These are phyloP conservation scores for Phytophthora constricta DNA, from an alignment of 352 stramenopile genomes.

Conservation along the genomic window DNA sequence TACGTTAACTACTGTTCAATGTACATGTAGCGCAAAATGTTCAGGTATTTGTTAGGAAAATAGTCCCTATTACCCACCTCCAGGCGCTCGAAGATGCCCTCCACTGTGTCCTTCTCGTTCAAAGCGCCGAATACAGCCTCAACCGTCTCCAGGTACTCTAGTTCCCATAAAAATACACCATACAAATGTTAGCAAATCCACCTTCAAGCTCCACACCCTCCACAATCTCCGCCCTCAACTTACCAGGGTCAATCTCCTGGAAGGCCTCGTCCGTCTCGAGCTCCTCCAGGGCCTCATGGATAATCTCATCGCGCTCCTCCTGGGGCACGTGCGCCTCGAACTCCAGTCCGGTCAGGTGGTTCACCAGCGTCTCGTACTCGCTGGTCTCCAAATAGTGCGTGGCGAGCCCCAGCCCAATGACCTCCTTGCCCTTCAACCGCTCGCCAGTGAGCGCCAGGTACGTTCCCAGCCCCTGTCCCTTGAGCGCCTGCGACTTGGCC, in stretches of 20 bases:
- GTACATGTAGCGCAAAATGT: too few species aligned
- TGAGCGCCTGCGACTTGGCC: conserved; percentile 71
- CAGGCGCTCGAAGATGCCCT: conserved; percentile 75
- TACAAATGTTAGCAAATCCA: conserved; percentile 12
- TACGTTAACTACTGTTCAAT: too few species aligned
- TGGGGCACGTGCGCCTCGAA: conserved; percentile 76
- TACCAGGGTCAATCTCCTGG: conserved; percentile 74
- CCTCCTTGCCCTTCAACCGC: conserved; percentile 89
- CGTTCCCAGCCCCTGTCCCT: conserved; percentile 87
- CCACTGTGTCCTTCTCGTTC: conserved; percentile 76
- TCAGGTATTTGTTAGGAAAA: too few species aligned
- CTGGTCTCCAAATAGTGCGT: conserved; percentile 96
- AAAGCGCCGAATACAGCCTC: conserved; percentile 79
- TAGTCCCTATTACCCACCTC: conserved; percentile 19
- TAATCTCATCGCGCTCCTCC: conserved; percentile 86
- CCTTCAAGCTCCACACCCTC: too few species aligned
- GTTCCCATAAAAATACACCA: conserved; percentile 27
- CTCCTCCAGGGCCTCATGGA: conserved; percentile 78
- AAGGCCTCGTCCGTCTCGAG: conserved; percentile 87
- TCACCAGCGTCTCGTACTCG: conserved; percentile 88
- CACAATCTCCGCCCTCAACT: too few species aligned
- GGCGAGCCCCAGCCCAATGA: conserved; percentile 94
- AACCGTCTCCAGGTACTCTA: conserved; percentile 79
- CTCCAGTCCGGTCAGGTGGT: conserved; percentile 85
- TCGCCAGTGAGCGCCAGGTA: conserved; percentile 96